These are phyloP conservation scores for Psilocybe azurescens DNA, from an alignment of 768 basidiomycete species.

Conservation along the genomic window DNA sequence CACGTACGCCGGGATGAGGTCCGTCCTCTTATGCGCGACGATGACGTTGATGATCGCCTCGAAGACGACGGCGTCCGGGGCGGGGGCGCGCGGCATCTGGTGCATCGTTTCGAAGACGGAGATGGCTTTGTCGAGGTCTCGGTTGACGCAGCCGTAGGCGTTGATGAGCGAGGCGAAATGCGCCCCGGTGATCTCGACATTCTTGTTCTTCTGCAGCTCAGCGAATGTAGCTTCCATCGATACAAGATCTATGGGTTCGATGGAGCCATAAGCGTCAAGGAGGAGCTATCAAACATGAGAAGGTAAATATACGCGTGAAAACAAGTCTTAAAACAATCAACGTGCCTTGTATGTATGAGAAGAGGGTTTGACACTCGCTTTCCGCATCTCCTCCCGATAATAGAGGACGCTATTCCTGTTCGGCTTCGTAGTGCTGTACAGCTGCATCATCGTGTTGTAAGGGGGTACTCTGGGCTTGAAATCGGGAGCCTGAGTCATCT, in stretches of 20 bases:
- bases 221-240: constrained; percentile 77
- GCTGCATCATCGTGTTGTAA: constrained; percentile 99
- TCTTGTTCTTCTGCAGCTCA: constrained; percentile 51
- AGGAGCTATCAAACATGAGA: constrained; percentile 59
- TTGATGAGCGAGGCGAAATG: constrained; percentile 87
- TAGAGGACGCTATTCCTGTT: constrained; percentile 76
- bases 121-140: constrained; percentile 80
- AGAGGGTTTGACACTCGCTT: constrained; percentile 71
- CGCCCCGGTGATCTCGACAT: constrained; percentile 47
- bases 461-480: constrained; percentile 93
- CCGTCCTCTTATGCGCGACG: constrained; percentile 76
- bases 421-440: constrained; percentile 91
- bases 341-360: constrained; percentile 93
- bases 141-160: constrained; percentile 81
- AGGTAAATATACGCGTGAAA: constrained; percentile 10
- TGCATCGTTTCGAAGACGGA: constrained; percentile 78
- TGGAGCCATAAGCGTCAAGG: constrained; percentile 85
- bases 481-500: constrained; percentile 76
- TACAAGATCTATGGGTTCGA: constrained; percentile 79
- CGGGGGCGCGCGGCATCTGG: constrained; percentile 45
- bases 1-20: constrained; percentile 75
- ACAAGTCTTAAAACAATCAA: background rate
- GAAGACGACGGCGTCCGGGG: constrained; percentile 85
- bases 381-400: constrained; percentile 72
- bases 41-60: constrained; percentile 91